Base-by-base conservation (phyloP, 768 basidiomycete species). In the Lentinula raphanica region DNA sequence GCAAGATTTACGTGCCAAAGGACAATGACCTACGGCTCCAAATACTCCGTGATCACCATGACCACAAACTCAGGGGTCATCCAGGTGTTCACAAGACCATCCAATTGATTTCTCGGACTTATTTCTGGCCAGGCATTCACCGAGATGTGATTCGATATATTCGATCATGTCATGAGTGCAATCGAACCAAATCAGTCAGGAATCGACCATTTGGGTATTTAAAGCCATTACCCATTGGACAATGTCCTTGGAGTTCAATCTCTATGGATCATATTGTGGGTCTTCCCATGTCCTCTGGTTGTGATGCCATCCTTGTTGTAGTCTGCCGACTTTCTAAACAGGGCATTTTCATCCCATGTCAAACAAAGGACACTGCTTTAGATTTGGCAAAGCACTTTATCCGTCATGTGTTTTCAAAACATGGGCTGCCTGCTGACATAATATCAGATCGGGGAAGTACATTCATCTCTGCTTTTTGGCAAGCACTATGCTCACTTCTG, bases 381-480 rank as follows among this genome's bases (percentile, higher is more conserved):
- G 48, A 60, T 27, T 54, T 60, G 15, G 60, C 59, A 13, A 23
- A 29, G 21, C 59, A 59, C 7, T 60, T 63, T 56, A 19, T 64
- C 35, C 42, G 49, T 58, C 61, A 56, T 12, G 58, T 0, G 66
- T 69, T 42, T 60, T 64, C 25, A 0, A 66, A 68, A 45, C 67
- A 68, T 23, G 61, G 57, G 19, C 49, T 67, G 31, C 65, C 63
- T 1, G 6, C 6, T 3, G 53, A 64, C 58, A 28, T 65, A 28
- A 65, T 56, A 0, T 64, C 58, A 25, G 61, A 68, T 45, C 31
- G 61, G 2, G 66, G 66, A 1, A 54, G 64, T 3, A 51, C 60
- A 32, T 68, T 68, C 45, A 49, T 67, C 17, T 65, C 64, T 15
- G 38, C 58, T 15, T 67, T 68, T 56, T 65, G 58, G 19, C 25